Evolutionary conservation across 495 filamentous ascomycete genomes (phyloP), one percentile per base, ranked within the genome.

Genomic region (Cercophora scortea): DNA sequence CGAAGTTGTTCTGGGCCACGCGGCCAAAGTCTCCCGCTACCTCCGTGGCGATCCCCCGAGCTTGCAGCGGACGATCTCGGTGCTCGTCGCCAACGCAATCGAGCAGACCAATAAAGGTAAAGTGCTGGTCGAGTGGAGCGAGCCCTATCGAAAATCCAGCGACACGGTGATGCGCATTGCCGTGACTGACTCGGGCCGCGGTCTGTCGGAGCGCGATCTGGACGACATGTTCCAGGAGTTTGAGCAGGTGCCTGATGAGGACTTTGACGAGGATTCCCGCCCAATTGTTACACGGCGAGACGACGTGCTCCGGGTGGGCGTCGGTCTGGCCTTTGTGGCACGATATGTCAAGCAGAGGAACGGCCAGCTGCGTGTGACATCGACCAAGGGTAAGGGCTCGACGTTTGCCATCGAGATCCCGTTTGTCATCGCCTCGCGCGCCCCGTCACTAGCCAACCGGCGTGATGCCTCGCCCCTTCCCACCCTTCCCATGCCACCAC

Each of bases 221-320:
- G 86, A 91, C 50, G 68, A 76, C 7, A 70, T 94, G 10, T 92
- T 92, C 62, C 73, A 82, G 42, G 87, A 91, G 42, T 76, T 94
- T 8, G 89, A 94, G 62, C 86, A 93, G 62, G 83, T 90, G 0
- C 82, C 85, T 3, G 60, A 63, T 39, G 76, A 72, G n/a, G 81
- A 81, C 36, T 79, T 81, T 51, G 59, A 75, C 6, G 73, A 76
- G 1, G 36, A 61, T 6, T 61, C 56, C 9, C 51, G 52, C 1
- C 42, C 60, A 6, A 55, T n/a, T 0, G n/a, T 45, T 1, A 2
- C 50, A 16, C 9, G 1, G 9, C 34, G 55, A 18, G 50, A 51
- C 4, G 41, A 54, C 2, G 60, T 57, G 8, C 54, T 63, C 6
- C 54, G 50, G 10, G 58, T 61, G 8, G 60, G 60, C 10, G 60